Conservation (phyloP, 2,329 filamentous ascomycete genomes). For the Zelopaecilomyces penicillatus region DNA sequence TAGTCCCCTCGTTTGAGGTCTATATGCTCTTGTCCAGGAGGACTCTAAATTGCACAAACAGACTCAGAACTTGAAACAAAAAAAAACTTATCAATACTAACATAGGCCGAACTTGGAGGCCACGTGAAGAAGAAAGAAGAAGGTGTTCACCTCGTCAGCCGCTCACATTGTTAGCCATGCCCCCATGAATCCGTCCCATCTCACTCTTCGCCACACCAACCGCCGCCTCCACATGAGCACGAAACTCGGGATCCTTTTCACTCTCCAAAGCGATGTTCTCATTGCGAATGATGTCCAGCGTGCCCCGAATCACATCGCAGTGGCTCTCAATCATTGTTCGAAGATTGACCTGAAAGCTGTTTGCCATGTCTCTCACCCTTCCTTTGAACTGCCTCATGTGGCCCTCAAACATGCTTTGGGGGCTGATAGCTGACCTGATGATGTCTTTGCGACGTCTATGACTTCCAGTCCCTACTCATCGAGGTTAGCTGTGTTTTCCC, state of each 20-base stretch:
- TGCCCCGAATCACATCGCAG: constrained; percentile 18
- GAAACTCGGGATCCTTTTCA: constrained; percentile 27
- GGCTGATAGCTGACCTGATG: constrained; percentile 20
- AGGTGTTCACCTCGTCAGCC: too few species aligned
- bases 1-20: too few species aligned
- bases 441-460: constrained; percentile 24
- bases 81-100: not conserved
- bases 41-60: too few species aligned
- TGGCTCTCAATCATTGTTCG: constrained; percentile 12
- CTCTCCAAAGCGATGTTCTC: constrained; percentile 30
- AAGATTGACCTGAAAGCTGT: constrained; percentile 16
- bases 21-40: too few species aligned
- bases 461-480: constrained; percentile 22
- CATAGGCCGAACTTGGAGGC: too few species aligned
- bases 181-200: not conserved
- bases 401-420: constrained; percentile 20
- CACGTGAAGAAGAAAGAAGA: too few species aligned
- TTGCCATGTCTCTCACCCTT: constrained; percentile 13
- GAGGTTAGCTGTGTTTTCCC: not conserved
- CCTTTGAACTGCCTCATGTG: constrained; percentile 20
- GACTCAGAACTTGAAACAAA: not conserved
- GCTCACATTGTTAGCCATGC: not conserved
- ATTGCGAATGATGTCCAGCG: constrained; percentile 27
- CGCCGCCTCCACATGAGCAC: constrained; percentile 19
- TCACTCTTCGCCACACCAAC: not conserved